These are phyloP conservation scores for Ustulina deusta DNA, from an alignment of 2,329 filamentous ascomycete genomes.

Conservation along the genomic window DNA sequence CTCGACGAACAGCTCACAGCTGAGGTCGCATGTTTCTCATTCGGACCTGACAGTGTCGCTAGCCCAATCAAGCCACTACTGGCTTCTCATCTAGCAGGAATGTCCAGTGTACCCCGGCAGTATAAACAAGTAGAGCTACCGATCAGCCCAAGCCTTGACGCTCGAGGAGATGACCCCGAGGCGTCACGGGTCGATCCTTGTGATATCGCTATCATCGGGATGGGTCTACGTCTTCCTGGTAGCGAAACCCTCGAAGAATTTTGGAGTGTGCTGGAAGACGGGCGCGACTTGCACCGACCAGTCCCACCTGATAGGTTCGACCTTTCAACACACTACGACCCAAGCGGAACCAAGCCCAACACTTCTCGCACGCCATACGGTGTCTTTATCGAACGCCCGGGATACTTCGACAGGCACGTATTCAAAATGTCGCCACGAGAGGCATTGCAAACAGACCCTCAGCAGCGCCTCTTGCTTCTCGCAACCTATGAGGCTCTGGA, in stretches of 20 bases:
- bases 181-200: too few species aligned
- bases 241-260: slow-evolving; percentile 37
- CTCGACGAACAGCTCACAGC: too few species aligned
- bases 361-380: slow-evolving; percentile 34
- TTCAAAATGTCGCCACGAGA: slow-evolving; percentile 45
- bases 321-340: slow-evolving; percentile 34
- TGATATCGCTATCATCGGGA: slow-evolving; percentile 42
- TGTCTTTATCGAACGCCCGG: slow-evolving; percentile 37
- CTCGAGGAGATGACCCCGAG: too few species aligned
- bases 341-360: slow-evolving; percentile 29
- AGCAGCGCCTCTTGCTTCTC: slow-evolving; percentile 72
- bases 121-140: too few species aligned
- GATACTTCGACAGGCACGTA: slow-evolving; percentile 39
- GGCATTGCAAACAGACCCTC: slow-evolving; percentile 65
- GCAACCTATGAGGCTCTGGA: slow-evolving; percentile 77
- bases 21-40: too few species aligned
- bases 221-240: slow-evolving; percentile 37
- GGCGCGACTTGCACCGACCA: slow-evolving; percentile 37
- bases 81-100: too few species aligned
- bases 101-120: too few species aligned
- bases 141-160: too few species aligned
- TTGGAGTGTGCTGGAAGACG: slow-evolving; percentile 38
- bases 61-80: too few species aligned
- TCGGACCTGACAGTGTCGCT: too few species aligned
- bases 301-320: slow-evolving; percentile 36